Percentiles rank a stretch among this genome's conserved stretches.
Conservation (phyloP, 2,329 filamentous ascomycete genomes). For the Trichoderma sp. region DNA sequence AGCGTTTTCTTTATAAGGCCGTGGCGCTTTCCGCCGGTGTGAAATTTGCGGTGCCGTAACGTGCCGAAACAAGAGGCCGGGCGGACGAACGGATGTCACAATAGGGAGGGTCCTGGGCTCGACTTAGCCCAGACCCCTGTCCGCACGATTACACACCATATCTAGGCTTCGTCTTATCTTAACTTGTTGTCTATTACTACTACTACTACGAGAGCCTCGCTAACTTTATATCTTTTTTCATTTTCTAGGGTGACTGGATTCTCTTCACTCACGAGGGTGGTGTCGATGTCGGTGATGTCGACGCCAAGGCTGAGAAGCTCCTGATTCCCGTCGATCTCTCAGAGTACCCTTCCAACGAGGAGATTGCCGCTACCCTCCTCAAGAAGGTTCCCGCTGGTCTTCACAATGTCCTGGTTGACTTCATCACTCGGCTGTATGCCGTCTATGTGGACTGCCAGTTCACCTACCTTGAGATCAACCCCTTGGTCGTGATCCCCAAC, state of each 20-base stretch:
- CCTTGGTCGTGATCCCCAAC: conserved; percentile 96
- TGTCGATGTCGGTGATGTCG: conserved; percentile 99
- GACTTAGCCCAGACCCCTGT: conserved; percentile 18
- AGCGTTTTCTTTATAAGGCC: conserved; percentile 22
- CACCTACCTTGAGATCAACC: conserved; percentile 99
- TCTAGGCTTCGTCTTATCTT: neutral
- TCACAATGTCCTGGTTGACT: conserved; percentile 98
- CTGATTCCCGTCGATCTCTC: conserved; percentile 93
- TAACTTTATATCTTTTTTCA: conserved; percentile 24
- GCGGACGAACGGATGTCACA: conserved; percentile 44
- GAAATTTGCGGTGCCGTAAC: conserved; percentile 28
- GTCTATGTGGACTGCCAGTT: conserved; percentile 99
- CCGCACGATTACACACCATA: conserved; percentile 11
- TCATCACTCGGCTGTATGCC: conserved; percentile 96
- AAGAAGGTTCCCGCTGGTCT: conserved; percentile 93
- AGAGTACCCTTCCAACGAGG: conserved; percentile 93
- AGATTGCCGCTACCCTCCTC: conserved; percentile 81
- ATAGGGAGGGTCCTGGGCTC: conserved; percentile 31
- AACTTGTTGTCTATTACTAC: neutral
- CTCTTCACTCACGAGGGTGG: conserved; percentile 99
- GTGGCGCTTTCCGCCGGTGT: conserved; percentile 11
- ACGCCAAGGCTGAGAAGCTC: conserved; percentile 98
- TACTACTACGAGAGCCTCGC: conserved; percentile 14
- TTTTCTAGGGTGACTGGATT: conserved; percentile 90
- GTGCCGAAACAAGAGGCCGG: conserved; percentile 25